phyloP scores from a whole-genome alignment of 345 rosid species.

The Excoecaria cochinchinensis region DNA sequence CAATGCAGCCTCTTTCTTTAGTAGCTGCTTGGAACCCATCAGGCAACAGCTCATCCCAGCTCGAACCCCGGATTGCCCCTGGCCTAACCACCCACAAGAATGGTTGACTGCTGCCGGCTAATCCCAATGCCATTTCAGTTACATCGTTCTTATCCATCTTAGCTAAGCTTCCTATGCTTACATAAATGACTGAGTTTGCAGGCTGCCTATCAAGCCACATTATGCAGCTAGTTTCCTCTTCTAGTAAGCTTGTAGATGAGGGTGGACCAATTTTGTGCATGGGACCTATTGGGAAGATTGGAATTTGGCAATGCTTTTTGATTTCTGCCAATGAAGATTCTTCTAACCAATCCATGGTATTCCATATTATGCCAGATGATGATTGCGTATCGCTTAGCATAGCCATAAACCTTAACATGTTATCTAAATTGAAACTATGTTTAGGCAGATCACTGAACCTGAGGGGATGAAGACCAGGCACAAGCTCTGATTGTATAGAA shows the following conservation, averaged over 20 bases:
- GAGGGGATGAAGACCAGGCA: constrained; percentile 20
- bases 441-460: constrained; percentile 30
- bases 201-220: too few species aligned
- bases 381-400: too few species aligned
- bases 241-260: too few species aligned
- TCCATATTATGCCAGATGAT: too few species aligned
- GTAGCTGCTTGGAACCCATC: constrained; percentile 1
- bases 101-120: constrained; percentile 36
- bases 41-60: constrained; percentile 15
- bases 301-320: too few species aligned
- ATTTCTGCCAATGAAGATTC: too few species aligned
- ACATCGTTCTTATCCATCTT: constrained; percentile 20
- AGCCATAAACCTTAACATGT: constrained; percentile 26
- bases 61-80: constrained; percentile 3
- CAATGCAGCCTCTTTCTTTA: constrained; percentile 37
- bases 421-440: constrained; percentile 6
- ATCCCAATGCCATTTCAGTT: constrained; percentile 41
- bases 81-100: constrained; percentile 55
- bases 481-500: constrained; percentile 10
- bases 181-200: constrained; percentile 26
- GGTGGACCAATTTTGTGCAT: too few species aligned
- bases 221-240: too few species aligned
- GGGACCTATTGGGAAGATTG: too few species aligned
- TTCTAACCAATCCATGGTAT: too few species aligned
- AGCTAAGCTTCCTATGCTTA: constrained; percentile 36